These are phyloP conservation scores for Naumovozyma dairenensis DNA, from an alignment of 805 yeast genomes.

Conservation along the genomic window DNA sequence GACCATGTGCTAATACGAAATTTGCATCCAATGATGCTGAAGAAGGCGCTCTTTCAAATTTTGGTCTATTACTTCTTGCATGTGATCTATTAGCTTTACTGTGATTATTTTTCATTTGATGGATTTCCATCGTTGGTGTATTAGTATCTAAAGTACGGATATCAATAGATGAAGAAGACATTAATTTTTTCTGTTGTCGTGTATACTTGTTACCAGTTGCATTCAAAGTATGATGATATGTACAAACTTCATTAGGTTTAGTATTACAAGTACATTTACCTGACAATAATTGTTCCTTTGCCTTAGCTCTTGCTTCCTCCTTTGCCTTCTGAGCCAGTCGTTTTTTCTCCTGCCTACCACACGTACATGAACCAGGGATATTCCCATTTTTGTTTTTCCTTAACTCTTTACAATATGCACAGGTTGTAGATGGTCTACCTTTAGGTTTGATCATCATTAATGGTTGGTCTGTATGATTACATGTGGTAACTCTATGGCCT, in stretches of 20 bases:
- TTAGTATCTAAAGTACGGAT: background rate
- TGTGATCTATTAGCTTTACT: conserved; percentile 2
- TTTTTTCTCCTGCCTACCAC: conserved; percentile 46
- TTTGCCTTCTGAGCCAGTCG: conserved; percentile 27
- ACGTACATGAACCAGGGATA: conserved; percentile 44
- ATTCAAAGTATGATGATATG: background rate
- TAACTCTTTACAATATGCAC: conserved; percentile 73
- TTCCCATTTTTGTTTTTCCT: conserved; percentile 60
- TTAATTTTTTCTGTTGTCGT: no score
- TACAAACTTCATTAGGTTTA: no score
- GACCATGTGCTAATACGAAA: no score
- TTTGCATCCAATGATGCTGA: conserved; percentile 11
- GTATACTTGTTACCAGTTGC: background rate
- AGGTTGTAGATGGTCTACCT: conserved; percentile 91
- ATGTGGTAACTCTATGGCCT: conserved; percentile 92
- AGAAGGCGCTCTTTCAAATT: conserved; percentile 7
- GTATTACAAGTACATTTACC: conserved; percentile 30
- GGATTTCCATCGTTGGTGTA: background rate
- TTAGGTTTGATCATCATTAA: conserved; percentile 90
- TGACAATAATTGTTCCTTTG: conserved; percentile 15
- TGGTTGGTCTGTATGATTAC: conserved; percentile 87
- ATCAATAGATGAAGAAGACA: no score
- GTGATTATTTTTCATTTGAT: background rate
- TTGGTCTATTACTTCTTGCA: conserved; percentile 1
- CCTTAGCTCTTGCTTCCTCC: conserved; percentile 25